Evolutionary conservation across 2,329 filamentous ascomycete species (phyloP).

Genomic region (Penicillium expansum): DNA sequence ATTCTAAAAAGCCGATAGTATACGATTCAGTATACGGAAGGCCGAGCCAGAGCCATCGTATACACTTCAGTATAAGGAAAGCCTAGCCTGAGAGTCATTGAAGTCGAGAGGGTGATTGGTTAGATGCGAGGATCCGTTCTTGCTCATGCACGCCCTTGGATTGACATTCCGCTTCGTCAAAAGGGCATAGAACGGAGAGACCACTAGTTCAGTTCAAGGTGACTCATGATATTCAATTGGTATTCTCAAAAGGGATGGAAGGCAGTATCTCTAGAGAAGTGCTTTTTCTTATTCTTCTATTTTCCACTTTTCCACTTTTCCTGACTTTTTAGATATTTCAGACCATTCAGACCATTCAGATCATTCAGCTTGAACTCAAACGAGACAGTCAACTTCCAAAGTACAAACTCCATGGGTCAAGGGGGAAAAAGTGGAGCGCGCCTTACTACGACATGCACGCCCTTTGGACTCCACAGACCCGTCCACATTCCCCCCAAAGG

Average conservation of each 20-base stretch:
- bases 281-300: background rate
- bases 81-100: background rate
- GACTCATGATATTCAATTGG: background rate
- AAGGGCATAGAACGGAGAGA: background rate
- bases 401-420: background rate
- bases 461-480: constrained; percentile 23
- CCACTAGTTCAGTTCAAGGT: background rate
- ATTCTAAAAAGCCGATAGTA: background rate
- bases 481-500: constrained; percentile 9
- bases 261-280: background rate
- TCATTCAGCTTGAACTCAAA: background rate
- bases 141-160: constrained; percentile 22
- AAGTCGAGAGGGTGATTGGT: constrained; percentile 9
- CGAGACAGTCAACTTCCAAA: background rate
- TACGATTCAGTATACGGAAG: constrained; percentile 4
- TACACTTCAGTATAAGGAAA: constrained; percentile 5
- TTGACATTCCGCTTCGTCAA: constrained; percentile 19
- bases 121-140: constrained; percentile 6
- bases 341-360: background rate
- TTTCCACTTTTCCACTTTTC: background rate
- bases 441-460: constrained; percentile 24
- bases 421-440: constrained; percentile 14
- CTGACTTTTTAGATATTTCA: background rate
- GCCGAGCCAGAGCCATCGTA: too few relatives aligned
- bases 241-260: background rate